Base-by-base conservation (phyloP, 169 alveolate genomes). In the Babesia bigemina region DNA sequence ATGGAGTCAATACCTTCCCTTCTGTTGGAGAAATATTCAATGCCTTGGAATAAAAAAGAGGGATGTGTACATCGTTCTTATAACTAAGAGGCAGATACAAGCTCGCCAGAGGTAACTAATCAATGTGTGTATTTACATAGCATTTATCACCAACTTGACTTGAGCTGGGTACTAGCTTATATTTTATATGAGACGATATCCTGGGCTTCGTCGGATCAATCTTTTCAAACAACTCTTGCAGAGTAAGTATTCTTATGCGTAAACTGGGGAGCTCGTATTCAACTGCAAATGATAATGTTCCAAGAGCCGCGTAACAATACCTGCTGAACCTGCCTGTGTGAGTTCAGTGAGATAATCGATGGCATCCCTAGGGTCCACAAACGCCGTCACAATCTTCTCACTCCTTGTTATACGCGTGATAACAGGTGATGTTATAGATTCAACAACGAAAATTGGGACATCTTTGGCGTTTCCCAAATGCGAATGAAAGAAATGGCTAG, bases 361-460 rank as follows among this genome's bases (percentile, higher is more conserved):
- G 26, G 82, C 87, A 60, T 79, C 81, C 59, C 48, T 58, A 16
- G 59, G 67, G 48, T 79, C 87, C 49, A 79, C 28, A 50, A 79
- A 79, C 0, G 45, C 85, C 0, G 59, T 6, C 17, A 67, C 44
- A n/a, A 67, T 28, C 10, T 58, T 50, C 26, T 59, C 85, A n/a
- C 14, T 45, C 19, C 59, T 33, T 22, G 28, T 13, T 42, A 22
- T 63, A 10, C 48, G 55, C 17, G 53, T 44, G 12, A 75, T 44
- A 19, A 63, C 65, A 7, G 63, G 29, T 19, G 77, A 61, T 63
- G 50, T 9, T 7, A 11, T 21, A 13, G 66, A 58, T 52, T 75
- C 73, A 19, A 57, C 85, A n/a, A 65, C 63, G 44, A 75, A 75
- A 33, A 75, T 62, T 17, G 77, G 85, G 39, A 75, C 33, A 61